A percentile compares a stretch with the other conserved stretches of the same genome.
phyloP scores from a whole-genome alignment of 164 flowering plant genomes.

The Umbellularia californica region DNA sequence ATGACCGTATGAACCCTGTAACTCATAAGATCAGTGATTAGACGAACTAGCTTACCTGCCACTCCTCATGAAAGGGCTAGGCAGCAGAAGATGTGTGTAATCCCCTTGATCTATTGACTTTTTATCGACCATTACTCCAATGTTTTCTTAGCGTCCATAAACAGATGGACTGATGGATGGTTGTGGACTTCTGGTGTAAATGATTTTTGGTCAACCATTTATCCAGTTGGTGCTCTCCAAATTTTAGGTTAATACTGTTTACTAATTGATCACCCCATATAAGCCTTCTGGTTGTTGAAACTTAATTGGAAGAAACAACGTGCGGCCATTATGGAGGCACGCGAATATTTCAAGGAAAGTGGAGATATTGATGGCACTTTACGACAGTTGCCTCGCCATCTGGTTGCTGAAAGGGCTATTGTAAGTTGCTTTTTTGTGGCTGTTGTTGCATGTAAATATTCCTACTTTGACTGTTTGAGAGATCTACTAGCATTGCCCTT shows the following conservation, averaged over 20 bases:
- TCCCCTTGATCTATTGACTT: neutral
- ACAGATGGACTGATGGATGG: neutral
- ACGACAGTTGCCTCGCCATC: constrained; percentile 64
- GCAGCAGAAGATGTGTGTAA: neutral
- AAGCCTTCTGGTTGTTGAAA: constrained; percentile 29
- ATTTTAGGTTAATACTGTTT: no score
- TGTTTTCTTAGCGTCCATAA: neutral
- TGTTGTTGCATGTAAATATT: neutral
- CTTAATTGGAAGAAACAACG: constrained; percentile 55
- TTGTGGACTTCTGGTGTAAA: neutral
- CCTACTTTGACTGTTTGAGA: neutral
- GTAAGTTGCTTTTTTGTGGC: constrained; percentile 40
- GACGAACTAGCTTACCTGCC: neutral
- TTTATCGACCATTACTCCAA: neutral
- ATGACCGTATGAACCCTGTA: neutral
- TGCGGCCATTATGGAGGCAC: constrained; percentile 44
- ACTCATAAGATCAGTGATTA: neutral
- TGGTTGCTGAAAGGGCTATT: constrained; percentile 86
- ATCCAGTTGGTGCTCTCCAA: no score
- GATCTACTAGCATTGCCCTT: neutral
- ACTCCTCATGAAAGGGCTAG: neutral
- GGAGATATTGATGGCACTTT: constrained; percentile 78
- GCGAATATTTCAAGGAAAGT: constrained; percentile 76
- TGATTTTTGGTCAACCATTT: no score
- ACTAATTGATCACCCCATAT: no score